These are phyloP conservation scores for Penicillium manginii DNA, from an alignment of 495 filamentous ascomycete species.

Conservation along the genomic window DNA sequence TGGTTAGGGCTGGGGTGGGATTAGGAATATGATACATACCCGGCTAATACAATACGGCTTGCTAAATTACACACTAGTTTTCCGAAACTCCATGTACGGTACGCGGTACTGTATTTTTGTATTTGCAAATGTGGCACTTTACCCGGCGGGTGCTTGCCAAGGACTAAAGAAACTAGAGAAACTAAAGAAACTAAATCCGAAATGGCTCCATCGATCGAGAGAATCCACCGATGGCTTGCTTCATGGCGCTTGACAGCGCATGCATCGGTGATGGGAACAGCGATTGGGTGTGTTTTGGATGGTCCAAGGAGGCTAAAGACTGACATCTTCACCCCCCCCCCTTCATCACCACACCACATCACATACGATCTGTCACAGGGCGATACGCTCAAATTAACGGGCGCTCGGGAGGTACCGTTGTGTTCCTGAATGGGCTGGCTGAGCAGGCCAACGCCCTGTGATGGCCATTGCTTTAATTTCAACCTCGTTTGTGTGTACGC, in stretches of 20 bases:
- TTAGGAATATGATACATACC: neutral
- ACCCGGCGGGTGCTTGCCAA: neutral
- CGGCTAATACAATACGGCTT: neutral
- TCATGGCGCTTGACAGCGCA: conserved; percentile 25
- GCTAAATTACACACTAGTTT: neutral
- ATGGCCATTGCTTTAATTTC: conserved; percentile 2
- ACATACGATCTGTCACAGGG: neutral
- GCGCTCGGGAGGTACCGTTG: conserved; percentile 18
- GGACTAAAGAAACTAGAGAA: neutral
- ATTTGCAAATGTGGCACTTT: neutral
- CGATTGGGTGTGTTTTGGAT: conserved; percentile 20
- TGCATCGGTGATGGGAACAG: neutral
- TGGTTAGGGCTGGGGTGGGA: neutral
- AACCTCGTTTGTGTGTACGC: conserved; percentile 1
- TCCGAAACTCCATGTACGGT: neutral
- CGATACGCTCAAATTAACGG: conserved; percentile 8
- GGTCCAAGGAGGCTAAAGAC: neutral
- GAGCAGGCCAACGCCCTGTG: neutral
- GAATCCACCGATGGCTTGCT: neutral
- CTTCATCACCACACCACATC: neutral
- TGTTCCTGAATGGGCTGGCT: conserved; percentile 12
- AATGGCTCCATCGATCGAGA: conserved; percentile 1
- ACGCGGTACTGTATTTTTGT: neutral
- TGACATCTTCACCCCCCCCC: neutral
- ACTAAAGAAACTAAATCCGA: neutral